Base-by-base conservation (phyloP, 768 basidiomycete genomes). In the Lentinula sp. region DNA sequence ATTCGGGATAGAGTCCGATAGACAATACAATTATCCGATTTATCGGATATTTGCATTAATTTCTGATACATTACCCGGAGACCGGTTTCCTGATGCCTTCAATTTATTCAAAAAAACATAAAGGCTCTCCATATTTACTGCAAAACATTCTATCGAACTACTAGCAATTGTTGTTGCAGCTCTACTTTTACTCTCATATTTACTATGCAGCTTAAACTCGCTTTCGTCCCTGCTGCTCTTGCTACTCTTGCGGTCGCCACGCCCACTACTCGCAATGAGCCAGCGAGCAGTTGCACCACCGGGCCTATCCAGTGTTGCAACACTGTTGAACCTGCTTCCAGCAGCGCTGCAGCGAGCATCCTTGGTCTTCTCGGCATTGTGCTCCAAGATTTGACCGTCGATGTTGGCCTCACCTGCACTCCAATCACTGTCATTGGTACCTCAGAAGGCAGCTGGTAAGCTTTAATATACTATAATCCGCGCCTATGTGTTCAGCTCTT, bases 281-380 rank as follows among this genome's bases (percentile, higher is more conserved):
- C 64, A 11, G 60, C 35, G 18, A 60, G 57, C 23, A 56, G 34
- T 21, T 68, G 67, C 61, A 59, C 58, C 59, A 67, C 66, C 37
- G 67, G 66, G 16, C 10, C 52, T 8, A 15, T 65, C 31, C 66
- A 68, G 42, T 68, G 67, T 59, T 68, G 67, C 59, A 59, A 65
- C 35, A 61, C 31, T 18, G 62, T 64, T 45, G n/a, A 23, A 11
- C 1, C 39, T 13, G 61, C 61, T 16, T 2, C 31, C 37, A 35
- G 32, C 45, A 7, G 9, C 23, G 21, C 54, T 39, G 46, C 32
- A 3, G 10, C 54, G 16, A 18, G 18, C 7, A 35, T 49, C 21
- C 45, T 61, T 21, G 45, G 15, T n/a, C 28, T 21, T 23, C 23
- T 49, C 32, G 54, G 45, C 34, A 49, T 61, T n/a, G 46, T 46